phyloP scores from a whole-genome alignment of 371 early-diverging fungal species.

The Nosema bombycis region DNA sequence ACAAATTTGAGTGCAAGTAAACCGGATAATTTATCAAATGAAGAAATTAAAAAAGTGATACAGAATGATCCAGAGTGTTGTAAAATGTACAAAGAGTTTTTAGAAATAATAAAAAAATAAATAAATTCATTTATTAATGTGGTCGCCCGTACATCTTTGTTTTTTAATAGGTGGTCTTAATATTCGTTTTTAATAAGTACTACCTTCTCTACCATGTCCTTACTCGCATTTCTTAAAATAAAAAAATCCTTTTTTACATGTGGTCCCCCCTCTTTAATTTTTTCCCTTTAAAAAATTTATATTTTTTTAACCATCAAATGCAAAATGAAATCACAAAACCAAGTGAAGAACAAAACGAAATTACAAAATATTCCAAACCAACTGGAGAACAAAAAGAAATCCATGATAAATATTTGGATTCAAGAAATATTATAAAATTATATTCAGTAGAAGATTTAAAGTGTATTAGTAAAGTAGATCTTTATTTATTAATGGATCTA shows the following conservation, averaged over 20 bases:
- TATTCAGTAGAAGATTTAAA: constrained; percentile 59
- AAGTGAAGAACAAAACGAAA: background rate
- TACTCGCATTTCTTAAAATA: background rate
- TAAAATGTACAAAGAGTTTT: constrained; percentile 13
- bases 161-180: too few species aligned
- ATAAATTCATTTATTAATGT: too few species aligned
- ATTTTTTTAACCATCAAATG: too few species aligned
- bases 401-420: constrained; percentile 18
- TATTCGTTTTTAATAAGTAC: too few species aligned
- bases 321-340: background rate
- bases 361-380: constrained; percentile 21
- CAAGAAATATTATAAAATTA: constrained; percentile 53
- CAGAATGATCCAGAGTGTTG: constrained; percentile 10
- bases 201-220: too few species aligned
- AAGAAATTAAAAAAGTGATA: constrained; percentile 16
- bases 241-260: background rate
- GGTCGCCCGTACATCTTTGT: too few species aligned
- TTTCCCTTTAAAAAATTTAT: background rate
- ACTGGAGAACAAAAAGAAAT: constrained; percentile 20
- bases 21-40: constrained; percentile 36
- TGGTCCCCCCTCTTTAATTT: too few species aligned
- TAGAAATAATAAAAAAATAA: constrained; percentile 9
- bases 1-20: constrained; percentile 16
- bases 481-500: constrained; percentile 62
- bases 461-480: constrained; percentile 56